A percentile compares a stretch with the other conserved stretches of the same genome.
Evolutionary conservation across 2,329 filamentous ascomycete genomes (phyloP).

Genomic region (Apiospora phragmitis): DNA sequence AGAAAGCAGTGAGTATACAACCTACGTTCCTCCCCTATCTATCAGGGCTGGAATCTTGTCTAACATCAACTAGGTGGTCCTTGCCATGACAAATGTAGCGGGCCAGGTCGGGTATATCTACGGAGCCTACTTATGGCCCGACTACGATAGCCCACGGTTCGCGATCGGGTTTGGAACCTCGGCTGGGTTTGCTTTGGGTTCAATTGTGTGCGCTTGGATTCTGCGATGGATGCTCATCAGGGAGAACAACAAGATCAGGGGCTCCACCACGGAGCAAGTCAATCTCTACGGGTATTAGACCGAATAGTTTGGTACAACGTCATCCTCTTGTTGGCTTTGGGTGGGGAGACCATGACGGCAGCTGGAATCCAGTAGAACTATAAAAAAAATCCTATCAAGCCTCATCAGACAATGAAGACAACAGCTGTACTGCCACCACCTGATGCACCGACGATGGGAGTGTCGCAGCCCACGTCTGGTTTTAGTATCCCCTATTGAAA

Average conservation of each 20-base stretch:
- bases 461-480: too few species aligned
- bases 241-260: conserved; percentile 41
- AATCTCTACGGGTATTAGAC: conserved; percentile 39
- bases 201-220: conserved; percentile 42
- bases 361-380: neutral
- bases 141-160: conserved; percentile 44
- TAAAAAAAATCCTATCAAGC: too few species aligned
- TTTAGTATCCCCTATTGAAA: neutral
- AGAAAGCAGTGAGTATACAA: conserved; percentile 38
- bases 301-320: neutral
- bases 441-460: too few species aligned
- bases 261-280: conserved; percentile 32
- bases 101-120: conserved; percentile 50
- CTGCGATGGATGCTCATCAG: conserved; percentile 40
- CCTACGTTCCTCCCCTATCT: too few species aligned
- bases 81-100: conserved; percentile 50
- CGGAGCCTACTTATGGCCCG: conserved; percentile 50
- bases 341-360: neutral
- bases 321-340: neutral
- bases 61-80: conserved; percentile 27
- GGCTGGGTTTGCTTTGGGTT: conserved; percentile 40
- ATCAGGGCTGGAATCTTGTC: neutral
- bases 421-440: too few species aligned
- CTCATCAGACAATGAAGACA: too few species aligned
- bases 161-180: conserved; percentile 46